Conservation (phyloP, 257 asterid species). For the Jacaranda mimosifolia region DNA sequence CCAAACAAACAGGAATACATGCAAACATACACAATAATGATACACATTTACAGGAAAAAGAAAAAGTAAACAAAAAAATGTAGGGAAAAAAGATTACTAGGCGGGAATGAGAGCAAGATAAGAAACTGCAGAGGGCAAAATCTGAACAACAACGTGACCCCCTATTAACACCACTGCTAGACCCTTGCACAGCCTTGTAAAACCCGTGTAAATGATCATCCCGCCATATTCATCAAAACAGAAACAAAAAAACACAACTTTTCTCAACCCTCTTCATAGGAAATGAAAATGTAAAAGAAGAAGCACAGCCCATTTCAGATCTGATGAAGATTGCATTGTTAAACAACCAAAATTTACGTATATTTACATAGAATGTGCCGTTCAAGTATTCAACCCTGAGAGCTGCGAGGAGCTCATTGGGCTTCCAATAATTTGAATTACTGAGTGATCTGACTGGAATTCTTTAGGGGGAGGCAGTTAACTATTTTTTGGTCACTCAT, state of each 20-base stretch:
- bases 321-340: conserved; percentile 24
- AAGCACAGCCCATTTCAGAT: conserved; percentile 31
- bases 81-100: conserved; percentile 55
- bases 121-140: conserved; percentile 74
- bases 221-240: conserved; percentile 44
- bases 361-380: conserved; percentile 9
- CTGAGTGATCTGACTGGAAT: conserved; percentile 22
- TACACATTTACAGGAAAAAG: conserved; percentile 1
- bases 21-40: background rate
- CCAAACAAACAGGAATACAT: background rate
- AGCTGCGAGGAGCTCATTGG: conserved; percentile 60
- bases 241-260: background rate
- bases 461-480: background rate
- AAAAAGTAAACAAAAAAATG: conserved; percentile 8
- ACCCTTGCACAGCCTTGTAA: conserved; percentile 90
- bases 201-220: conserved; percentile 59
- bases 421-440: conserved; percentile 5
- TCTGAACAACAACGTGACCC: conserved; percentile 84
- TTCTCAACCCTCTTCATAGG: conserved; percentile 5
- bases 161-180: conserved; percentile 78
- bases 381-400: conserved; percentile 44
- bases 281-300: background rate
- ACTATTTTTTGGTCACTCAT: conserved; percentile 15
- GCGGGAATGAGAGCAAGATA: conserved; percentile 97
- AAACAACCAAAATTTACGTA: conserved; percentile 3